Base-by-base conservation (phyloP, 169 alveolate species). In the Cryptosporidium bovis region DNA sequence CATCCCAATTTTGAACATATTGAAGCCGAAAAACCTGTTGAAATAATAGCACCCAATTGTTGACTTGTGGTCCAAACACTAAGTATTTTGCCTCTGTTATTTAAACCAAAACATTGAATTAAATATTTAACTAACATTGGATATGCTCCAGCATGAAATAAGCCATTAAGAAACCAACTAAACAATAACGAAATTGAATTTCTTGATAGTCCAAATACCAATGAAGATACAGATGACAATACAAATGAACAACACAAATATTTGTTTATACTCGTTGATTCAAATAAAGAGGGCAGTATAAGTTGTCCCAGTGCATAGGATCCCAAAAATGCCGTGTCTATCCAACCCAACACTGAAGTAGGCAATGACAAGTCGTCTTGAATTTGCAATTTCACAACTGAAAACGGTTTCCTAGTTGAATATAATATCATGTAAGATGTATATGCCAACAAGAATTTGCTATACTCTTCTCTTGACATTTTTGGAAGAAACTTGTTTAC, bases 31-130 rank as follows among this genome's bases (percentile, higher is more conserved):
- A 91, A 71, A 34, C 90, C 93, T 12, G 93, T 91, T 10, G 93
- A 77, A 46, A 77, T 82, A 40, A 91, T 71, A 44, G 91, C 91
- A 36, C 93, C 93, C 36, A 67, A 31, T 27, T 91, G 93, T 77
- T 91, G 93, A 29, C 91, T 82, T 58, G 93, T 91, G 2, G 92
- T 87, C 93, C 93, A 91, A 27, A 83, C 56, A 6, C 93, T 92
- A 44, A 91, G 60, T 27, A 77, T 87, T 34, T 71, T 31, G 10
- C 93, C 93, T 53, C 93, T 62, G 18, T 64, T 58, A 10, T 66
- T 71, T 3, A 64, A 58, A 13, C 67, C 66, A 64, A 85, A 82
- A 33, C 90, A 66, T 36, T 66, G 50, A 36, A 83, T 55, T 40
- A 91, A 64, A 31, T 34, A 60, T 36, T 82, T 83, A 60, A 91